phyloP scores from a whole-genome alignment of 2,329 filamentous ascomycete species.

The Fusarium chlamydosporum region DNA sequence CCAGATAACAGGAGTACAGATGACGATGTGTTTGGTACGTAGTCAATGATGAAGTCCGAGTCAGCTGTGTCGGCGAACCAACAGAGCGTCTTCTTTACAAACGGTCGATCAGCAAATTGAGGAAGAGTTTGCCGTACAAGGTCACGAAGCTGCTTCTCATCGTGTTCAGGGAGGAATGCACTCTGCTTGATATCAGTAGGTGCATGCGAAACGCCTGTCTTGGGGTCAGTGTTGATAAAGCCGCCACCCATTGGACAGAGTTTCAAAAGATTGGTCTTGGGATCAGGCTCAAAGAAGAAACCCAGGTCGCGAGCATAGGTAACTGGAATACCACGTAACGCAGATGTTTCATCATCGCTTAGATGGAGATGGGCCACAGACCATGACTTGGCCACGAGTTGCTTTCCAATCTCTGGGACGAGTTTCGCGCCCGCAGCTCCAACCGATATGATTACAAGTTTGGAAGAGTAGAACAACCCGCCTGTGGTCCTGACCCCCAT shows the following conservation, averaged over 20 bases:
- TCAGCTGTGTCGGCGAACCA: constrained; percentile 74
- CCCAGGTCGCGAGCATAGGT: constrained; percentile 73
- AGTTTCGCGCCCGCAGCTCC: constrained; percentile 65
- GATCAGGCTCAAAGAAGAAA: constrained; percentile 76
- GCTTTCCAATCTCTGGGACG: constrained; percentile 63
- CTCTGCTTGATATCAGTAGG: constrained; percentile 50
- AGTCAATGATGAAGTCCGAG: constrained; percentile 73
- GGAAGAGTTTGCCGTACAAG: constrained; percentile 68
- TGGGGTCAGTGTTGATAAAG: constrained; percentile 61
- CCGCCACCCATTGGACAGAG: constrained; percentile 72
- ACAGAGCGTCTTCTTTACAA: constrained; percentile 71
- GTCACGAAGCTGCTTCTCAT: constrained; percentile 66
- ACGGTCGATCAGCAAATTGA: constrained; percentile 65
- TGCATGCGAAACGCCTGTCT: constrained; percentile 58
- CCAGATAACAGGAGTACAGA: constrained; percentile 66
- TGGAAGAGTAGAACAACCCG: constrained; percentile 45
- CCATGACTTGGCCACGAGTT: constrained; percentile 70
- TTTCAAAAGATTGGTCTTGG: constrained; percentile 69
- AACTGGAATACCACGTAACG: constrained; percentile 70
- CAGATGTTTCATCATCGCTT: constrained; percentile 66
- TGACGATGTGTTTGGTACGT: constrained; percentile 64
- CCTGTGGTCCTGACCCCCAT: constrained; percentile 35
- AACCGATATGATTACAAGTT: constrained; percentile 64
- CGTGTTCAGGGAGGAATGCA: constrained; percentile 66
- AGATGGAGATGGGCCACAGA: constrained; percentile 72